Percentiles rank a stretch among this genome's conserved stretches.
phyloP scores from a whole-genome alignment of 805 yeast species.

The Lipomyces sp. region DNA sequence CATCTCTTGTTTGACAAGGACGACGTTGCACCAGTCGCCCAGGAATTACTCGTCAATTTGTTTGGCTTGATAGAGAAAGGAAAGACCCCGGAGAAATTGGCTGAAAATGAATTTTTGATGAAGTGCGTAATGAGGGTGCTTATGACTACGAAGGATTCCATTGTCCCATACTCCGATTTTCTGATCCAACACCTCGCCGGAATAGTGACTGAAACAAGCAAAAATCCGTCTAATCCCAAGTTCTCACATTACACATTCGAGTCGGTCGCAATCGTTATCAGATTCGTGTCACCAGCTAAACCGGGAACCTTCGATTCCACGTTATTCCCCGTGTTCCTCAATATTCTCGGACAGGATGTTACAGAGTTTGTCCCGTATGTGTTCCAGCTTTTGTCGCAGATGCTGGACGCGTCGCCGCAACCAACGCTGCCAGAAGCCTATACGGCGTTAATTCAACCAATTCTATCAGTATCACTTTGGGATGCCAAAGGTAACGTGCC shows the following conservation, averaged over 20 bases:
- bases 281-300: slow-evolving; percentile 50
- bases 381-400: slow-evolving; percentile 83
- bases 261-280: slow-evolving; percentile 76
- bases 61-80: slow-evolving; percentile 68
- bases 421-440: slow-evolving; percentile 64
- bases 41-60: slow-evolving; percentile 65
- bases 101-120: slow-evolving; percentile 94
- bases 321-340: slow-evolving; percentile 69
- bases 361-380: slow-evolving; percentile 94
- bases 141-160: slow-evolving; percentile 65
- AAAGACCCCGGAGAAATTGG: slow-evolving; percentile 81
- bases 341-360: slow-evolving; percentile 77
- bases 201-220: slow-evolving; percentile 71
- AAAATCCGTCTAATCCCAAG: slow-evolving; percentile 94
- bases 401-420: slow-evolving; percentile 65
- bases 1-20: slow-evolving; percentile 69
- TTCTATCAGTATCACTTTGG: slow-evolving; percentile 91
- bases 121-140: slow-evolving; percentile 83
- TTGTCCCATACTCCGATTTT: slow-evolving; percentile 42
- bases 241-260: slow-evolving; percentile 92
- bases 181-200: slow-evolving; percentile 70
- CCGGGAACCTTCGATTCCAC: slow-evolving; percentile 53
- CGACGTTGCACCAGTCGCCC: slow-evolving; percentile 70
- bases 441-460: slow-evolving; percentile 72
- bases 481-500: slow-evolving; percentile 92